Conservation (phyloP, 345 rosid species). For the Populus nigra region DNA sequence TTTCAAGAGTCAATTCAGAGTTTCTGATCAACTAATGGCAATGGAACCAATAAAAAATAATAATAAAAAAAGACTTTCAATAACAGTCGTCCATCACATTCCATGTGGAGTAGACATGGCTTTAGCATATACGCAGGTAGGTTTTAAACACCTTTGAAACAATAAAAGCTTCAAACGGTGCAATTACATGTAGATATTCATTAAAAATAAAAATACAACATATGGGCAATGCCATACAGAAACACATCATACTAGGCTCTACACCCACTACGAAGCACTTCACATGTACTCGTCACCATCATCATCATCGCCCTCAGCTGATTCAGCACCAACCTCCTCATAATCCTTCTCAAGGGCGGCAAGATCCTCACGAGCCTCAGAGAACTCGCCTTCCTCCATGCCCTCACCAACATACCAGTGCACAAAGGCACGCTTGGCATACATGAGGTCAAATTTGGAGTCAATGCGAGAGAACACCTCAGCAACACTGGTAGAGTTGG, state of each 20-base stretch:
- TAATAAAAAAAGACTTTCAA: too few species aligned
- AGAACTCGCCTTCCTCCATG: constrained; percentile 34
- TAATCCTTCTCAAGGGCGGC: constrained; percentile 35
- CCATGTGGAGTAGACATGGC: too few species aligned
- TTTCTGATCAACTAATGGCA: too few species aligned
- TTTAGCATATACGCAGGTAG: too few species aligned
- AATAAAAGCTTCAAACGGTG: not conserved
- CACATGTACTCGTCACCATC: constrained; percentile 12
- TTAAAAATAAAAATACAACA: not conserved
- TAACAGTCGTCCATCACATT: not conserved
- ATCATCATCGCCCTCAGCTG: constrained; percentile 24
- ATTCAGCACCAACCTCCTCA: constrained; percentile 28
- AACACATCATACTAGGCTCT: not conserved
- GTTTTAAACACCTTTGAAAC: not conserved
- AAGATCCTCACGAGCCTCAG: constrained; percentile 34
- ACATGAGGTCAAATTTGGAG: constrained; percentile 30
- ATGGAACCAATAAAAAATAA: too few species aligned
- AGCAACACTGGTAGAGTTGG: constrained; percentile 31
- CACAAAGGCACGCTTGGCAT: constrained; percentile 29
- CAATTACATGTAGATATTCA: too few species aligned
- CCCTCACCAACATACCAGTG: constrained; percentile 36
- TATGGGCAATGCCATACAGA: too few species aligned
- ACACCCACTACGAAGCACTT: not conserved
- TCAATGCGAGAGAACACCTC: constrained; percentile 32
- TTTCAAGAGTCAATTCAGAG: too few species aligned